phyloP scores from a whole-genome alignment of 768 basidiomycete species.

The Brasilioporus rufonigricans region DNA sequence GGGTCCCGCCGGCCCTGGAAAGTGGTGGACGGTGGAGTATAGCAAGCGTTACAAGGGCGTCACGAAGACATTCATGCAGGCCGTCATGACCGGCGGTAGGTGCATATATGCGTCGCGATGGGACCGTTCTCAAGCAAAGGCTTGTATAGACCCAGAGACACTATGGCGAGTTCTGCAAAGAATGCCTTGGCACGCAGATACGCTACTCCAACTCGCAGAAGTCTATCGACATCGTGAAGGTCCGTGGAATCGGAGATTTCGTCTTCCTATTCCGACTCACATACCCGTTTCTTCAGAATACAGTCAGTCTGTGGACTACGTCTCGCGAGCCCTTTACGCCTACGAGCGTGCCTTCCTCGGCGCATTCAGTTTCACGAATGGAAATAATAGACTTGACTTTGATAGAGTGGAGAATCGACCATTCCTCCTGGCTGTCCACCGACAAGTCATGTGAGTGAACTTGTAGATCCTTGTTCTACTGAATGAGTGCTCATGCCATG shows the following conservation, averaged over 20 bases:
- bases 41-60: conserved; percentile 79
- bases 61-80: conserved; percentile 76
- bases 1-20: conserved; percentile 53
- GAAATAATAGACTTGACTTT: conserved; percentile 84
- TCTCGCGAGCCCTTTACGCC: conserved; percentile 91
- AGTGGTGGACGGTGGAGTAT: conserved; percentile 90
- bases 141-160: conserved; percentile 65
- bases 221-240: conserved; percentile 76
- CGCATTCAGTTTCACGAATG: conserved; percentile 79
- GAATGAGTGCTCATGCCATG: background rate
- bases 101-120: conserved; percentile 2
- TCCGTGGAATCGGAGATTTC: conserved; percentile 26
- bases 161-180: conserved; percentile 74
- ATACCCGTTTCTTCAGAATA: conserved; percentile 53
- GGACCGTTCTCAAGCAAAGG: background rate
- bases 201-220: conserved; percentile 43
- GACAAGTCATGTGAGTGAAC: conserved; percentile 68
- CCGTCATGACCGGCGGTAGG: conserved; percentile 80
- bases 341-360: conserved; percentile 91
- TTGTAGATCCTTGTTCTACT: background rate
- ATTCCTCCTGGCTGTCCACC: conserved; percentile 85
- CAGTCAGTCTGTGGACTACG: conserved; percentile 78
- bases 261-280: background rate
- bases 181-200: conserved; percentile 92
- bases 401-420: conserved; percentile 88